phyloP scores from a whole-genome alignment of 768 basidiomycete genomes.

The Brasilioporus rufonigricans region DNA sequence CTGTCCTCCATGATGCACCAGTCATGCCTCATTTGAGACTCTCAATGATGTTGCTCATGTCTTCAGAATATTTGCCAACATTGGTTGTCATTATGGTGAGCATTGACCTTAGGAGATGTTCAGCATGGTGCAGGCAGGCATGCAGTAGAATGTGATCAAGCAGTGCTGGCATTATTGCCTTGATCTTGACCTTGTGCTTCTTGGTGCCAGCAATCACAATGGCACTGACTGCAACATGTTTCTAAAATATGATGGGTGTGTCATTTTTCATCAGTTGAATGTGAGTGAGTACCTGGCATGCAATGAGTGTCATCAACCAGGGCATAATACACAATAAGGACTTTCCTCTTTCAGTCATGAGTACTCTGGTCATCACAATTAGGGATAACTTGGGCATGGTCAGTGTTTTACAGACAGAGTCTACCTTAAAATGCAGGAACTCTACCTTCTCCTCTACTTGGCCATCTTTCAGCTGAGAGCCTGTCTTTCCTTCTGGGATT shows the following conservation, averaged over 20 bases:
- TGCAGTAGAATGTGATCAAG: no score
- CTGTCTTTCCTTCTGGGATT: conserved; percentile 44
- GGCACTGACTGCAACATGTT: conserved; percentile 17
- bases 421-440: neutral
- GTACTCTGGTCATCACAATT: neutral
- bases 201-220: no score
- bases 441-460: conserved; percentile 20
- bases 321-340: no score
- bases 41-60: no score
- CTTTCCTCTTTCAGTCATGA: no score
- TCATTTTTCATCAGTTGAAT: neutral
- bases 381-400: no score
- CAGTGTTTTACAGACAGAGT: neutral
- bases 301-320: no score
- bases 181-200: no score
- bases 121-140: no score
- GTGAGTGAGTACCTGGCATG: neutral
- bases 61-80: neutral
- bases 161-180: no score
- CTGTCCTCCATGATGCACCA: conserved; percentile 53
- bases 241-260: no score
- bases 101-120: no score
- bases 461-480: conserved; percentile 31
- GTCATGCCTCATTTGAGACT: conserved; percentile 55
- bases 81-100: conserved; percentile 1